Evolutionary conservation across 495 filamentous ascomycete species (phyloP), one percentile per base, ranked within the genome.

Genomic region (Opeltia flavorubescens): DNA sequence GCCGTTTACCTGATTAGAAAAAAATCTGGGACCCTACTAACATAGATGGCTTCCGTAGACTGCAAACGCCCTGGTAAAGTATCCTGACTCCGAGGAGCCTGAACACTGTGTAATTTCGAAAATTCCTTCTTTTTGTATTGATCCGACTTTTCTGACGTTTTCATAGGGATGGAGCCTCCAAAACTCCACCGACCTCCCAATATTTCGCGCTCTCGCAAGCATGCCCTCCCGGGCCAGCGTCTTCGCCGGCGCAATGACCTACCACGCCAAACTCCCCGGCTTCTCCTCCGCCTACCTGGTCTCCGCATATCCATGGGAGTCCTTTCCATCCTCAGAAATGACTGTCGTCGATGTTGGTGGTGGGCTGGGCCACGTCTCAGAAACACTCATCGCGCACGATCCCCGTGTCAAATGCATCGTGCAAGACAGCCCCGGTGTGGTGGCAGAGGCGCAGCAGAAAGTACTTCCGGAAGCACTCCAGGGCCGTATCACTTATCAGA

Each of bases 291-390:
- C 55, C 23, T 65, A 69, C 29, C 53, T 76, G 11, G 47, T 67
- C 4, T 50, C 68, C 34, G 59, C 59, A 15, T 73, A 68, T 52
- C 66, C 70, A 51, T 67, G 70, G 35, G 43, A 54, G 27, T 59
- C 64, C 15, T 35, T 17, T 17, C 13, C 5, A 17, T 50, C 70
- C 5, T 59, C 70, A 31, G 61, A 57, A 8, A 67, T 63, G 7
- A 67, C 64, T 0, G 48, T 76, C 23, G 71, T 78, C 25, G 75
- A 80, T 52, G 46, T 81, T 0, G 77, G 76, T 23, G 76, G 77
- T 3, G 63, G 62, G 12, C 62, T 72, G 42, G 76, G 77, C 0
- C 73, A 77, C 47, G 70, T 75, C 17, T 65, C 57, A 42, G 55
- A 66, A 26, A 64, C 65, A 11, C 54, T 77, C 15, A 17, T 33